Percentiles rank a stretch among this genome's conserved stretches.
Evolutionary conservation across 176 grass and related monocot species (phyloP).

Genomic region (Rhynchospora breviuscula): DNA sequence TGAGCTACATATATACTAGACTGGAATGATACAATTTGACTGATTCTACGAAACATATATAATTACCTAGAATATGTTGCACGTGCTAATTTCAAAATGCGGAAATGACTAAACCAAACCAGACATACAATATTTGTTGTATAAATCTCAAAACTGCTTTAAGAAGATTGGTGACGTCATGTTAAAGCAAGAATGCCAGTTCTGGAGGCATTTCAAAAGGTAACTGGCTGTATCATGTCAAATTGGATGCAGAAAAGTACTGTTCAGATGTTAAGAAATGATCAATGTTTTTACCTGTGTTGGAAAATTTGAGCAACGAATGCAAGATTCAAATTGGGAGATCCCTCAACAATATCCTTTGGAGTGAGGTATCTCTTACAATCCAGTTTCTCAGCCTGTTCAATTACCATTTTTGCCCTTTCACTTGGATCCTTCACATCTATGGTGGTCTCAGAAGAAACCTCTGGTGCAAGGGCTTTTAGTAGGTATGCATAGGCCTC

Average conservation of each 20-base stretch:
- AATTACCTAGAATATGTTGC: not conserved
- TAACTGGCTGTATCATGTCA: not conserved
- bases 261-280: not conserved
- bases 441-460: conserved; percentile 49
- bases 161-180: not conserved
- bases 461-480: conserved; percentile 94
- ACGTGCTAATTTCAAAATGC: not conserved
- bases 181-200: not conserved
- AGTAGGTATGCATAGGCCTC: conserved; percentile 98
- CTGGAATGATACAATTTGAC: not conserved
- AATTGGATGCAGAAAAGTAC: not conserved
- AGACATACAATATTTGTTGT: not conserved
- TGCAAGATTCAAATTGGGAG: conserved; percentile 98
- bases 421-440: conserved; percentile 67
- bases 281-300: conserved; percentile 48
- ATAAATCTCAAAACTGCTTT: not conserved
- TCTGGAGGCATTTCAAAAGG: not conserved
- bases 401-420: conserved; percentile 93
- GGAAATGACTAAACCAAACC: not conserved
- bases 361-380: conserved; percentile 93
- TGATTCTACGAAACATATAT: not conserved
- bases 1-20: not conserved
- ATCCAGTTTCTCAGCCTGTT: conserved; percentile 92
- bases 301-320: conserved; percentile 99
- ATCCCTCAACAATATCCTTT: conserved; percentile 96